Percentiles rank a stretch among this genome's conserved stretches.
Evolutionary conservation across 2,329 filamentous ascomycete species (phyloP).

Genomic region (Botrytis byssoidea): DNA sequence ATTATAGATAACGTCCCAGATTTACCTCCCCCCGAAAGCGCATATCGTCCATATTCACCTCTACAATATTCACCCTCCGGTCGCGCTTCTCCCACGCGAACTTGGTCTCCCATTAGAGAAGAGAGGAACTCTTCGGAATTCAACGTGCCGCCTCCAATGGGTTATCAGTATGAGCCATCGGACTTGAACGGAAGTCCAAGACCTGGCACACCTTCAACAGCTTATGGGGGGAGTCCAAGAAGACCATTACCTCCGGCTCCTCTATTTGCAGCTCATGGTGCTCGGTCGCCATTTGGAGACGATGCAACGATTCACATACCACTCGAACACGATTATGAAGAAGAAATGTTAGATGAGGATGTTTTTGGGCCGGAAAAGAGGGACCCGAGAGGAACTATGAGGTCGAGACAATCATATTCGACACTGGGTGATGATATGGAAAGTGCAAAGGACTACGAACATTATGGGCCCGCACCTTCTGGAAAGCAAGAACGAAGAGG

Average conservation of each 20-base stretch:
- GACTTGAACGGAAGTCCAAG: constrained; percentile 88
- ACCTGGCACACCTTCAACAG: constrained; percentile 85
- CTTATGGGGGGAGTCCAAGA: constrained; percentile 83
- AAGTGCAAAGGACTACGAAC: constrained; percentile 58
- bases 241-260: constrained; percentile 86
- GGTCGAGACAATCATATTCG: constrained; percentile 43
- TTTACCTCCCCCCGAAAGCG: constrained; percentile 62
- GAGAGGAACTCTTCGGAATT: constrained; percentile 55
- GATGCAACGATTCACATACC: constrained; percentile 73
- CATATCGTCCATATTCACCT: constrained; percentile 50
- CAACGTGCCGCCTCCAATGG: constrained; percentile 63
- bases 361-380: constrained; percentile 62
- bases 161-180: constrained; percentile 75
- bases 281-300: constrained; percentile 54
- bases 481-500: constrained; percentile 86
- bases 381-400: constrained; percentile 26
- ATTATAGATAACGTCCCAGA: constrained; percentile 57
- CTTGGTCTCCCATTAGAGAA: constrained; percentile 56
- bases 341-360: constrained; percentile 57
- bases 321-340: constrained; percentile 50
- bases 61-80: constrained; percentile 48
- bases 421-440: constrained; percentile 42
- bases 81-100: constrained; percentile 53
- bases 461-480: constrained; percentile 84
- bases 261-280: constrained; percentile 64